Evolutionary conservation across 2,329 filamentous ascomycete genomes (phyloP).

Genomic region (Microsporum audouinii): DNA sequence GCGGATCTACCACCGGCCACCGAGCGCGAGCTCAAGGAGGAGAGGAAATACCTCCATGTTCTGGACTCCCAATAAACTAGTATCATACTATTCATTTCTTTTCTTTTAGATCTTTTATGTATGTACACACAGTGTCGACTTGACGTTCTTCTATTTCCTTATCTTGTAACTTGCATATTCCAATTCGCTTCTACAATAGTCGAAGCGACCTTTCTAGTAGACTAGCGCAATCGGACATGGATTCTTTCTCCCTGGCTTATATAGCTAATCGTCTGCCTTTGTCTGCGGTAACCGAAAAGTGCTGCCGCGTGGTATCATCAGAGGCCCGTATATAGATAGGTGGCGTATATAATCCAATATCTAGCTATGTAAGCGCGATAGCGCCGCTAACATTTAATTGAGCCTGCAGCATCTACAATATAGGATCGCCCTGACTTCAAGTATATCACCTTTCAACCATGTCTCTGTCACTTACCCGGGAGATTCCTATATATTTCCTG

Average conservation of each 20-base stretch:
- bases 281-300: too few relatives aligned
- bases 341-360: not conserved
- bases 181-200: not conserved
- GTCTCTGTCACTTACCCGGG: not conserved
- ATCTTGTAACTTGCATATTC: not conserved
- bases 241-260: not conserved
- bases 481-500: conserved; percentile 35
- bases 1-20: conserved; percentile 92
- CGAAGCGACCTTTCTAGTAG: not conserved
- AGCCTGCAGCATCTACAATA: too few relatives aligned
- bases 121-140: conserved; percentile 30
- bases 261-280: not conserved
- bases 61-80: conserved; percentile 62
- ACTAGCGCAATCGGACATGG: not conserved
- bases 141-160: not conserved
- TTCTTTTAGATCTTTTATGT: conserved; percentile 28
- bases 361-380: not conserved
- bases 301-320: too few relatives aligned
- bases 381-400: too few relatives aligned
- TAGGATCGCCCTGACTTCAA: not conserved
- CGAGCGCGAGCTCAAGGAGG: conserved; percentile 85
- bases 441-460: not conserved
- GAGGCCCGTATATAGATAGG: too few relatives aligned
- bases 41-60: conserved; percentile 95
- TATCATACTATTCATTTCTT: conserved; percentile 19